Evolutionary conservation across 441 rosid genomes (phyloP), one percentile per base, ranked within the genome.

Genomic region (Erysimum cheiri): DNA sequence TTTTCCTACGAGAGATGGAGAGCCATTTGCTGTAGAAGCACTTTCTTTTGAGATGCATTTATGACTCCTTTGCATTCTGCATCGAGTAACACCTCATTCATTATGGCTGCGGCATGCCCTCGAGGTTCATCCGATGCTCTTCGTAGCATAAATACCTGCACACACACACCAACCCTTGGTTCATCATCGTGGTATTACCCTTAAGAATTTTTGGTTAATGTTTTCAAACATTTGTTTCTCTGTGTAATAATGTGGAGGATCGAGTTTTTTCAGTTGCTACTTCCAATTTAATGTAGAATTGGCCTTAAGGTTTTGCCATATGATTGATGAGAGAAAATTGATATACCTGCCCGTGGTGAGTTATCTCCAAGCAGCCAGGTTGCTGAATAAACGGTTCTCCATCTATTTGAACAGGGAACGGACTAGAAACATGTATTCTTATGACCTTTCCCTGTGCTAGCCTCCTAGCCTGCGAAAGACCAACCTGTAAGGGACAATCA

Each of bases 381-480:
- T 87, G 85, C 55, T 83, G 88, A 56, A 87, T 87, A 74, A 85
- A 87, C n/a, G 92, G 92, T 70, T 87, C 92, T 67, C 92, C 92
- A 60, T 87, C 92, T 74, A 87, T 85, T 72, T 87, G 92, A 60
- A 87, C 85, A 19, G 92, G 92, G 67, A 83, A 87, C 52, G 87
- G 80, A 67, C 82, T 85, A 6, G 89, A 87, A 31, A 80, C 76
- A 55, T 85, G 92, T 80, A 87, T 81, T 74, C 74, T 83, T 46
- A 87, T 73, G 15, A 72, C 79, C 11, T 74, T 76, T 36, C 92
- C 92, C 55, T 87, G 92, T 44, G 92, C 92, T 64, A 87, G 75
- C 77, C 92, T 85, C 77, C 83, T 82, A 5, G 92, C 92, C 53
- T 87, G 86, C 41, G 92, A 87, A 29, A 87, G 88, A 43, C 92